Percentiles rank a stretch among this genome's conserved stretches.
phyloP scores from a whole-genome alignment of 2,329 filamentous ascomycete genomes.

The Ophiostoma perfectum region DNA sequence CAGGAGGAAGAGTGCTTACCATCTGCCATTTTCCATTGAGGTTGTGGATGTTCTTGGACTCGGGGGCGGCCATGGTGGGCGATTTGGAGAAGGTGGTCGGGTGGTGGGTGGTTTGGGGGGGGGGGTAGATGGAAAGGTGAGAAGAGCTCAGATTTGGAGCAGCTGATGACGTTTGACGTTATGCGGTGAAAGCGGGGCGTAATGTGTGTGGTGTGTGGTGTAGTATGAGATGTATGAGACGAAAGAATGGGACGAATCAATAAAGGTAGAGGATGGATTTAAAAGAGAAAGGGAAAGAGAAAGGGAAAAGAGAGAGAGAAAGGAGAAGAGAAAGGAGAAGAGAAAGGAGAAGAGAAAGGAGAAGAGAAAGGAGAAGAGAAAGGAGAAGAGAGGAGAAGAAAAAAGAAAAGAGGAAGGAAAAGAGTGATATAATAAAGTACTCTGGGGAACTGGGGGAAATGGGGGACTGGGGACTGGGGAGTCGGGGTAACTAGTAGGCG shows the following conservation, averaged over 20 bases:
- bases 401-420: not conserved
- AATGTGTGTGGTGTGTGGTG: conserved; percentile 1
- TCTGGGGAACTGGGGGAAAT: not conserved
- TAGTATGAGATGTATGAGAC: no score
- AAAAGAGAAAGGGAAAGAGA: not conserved
- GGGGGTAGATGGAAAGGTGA: not conserved
- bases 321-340: not conserved
- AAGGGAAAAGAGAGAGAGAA: not conserved
- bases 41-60: conserved; percentile 59
- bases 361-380: conserved; percentile 1
- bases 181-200: conserved; percentile 11
- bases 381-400: conserved; percentile 14
- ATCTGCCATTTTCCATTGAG: conserved; percentile 65
- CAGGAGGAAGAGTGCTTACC: conserved; percentile 40
- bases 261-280: not conserved
- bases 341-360: not conserved
- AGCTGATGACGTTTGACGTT: conserved; percentile 9
- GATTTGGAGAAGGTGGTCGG: not conserved
- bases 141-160: not conserved
- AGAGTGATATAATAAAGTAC: not conserved
- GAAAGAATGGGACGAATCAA: not conserved
- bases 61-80: conserved; percentile 64
- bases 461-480: not conserved
- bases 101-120: not conserved
- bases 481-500: no score